Evolutionary conservation across 495 filamentous ascomycete species (phyloP), one percentile per base, ranked within the genome.

Genomic region (Penicillium robsamsonii): DNA sequence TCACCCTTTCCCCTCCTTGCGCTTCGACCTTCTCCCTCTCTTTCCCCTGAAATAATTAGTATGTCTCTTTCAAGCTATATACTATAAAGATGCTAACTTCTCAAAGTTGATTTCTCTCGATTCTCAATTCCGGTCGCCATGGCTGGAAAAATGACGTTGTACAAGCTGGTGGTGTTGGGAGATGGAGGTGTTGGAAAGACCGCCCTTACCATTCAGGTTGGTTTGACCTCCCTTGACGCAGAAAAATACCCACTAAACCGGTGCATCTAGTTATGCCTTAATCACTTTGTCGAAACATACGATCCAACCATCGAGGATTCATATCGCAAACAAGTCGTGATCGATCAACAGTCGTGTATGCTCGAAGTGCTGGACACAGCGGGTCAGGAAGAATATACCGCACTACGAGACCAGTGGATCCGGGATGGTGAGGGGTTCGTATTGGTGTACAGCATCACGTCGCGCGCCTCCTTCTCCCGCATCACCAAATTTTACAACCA

Each of bases 351-450:
- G 68, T 89, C 94, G 20, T 97, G 94, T 78, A 97, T 98, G 94
- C 83, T 97, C 64, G 94, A 98, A 75, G 93, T 97, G 37, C 82
- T 98, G 56, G 94, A 98, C 77, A 98, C 95, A 30, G 94, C 94
- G 31, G 94, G 94, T n/a, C 95, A 98, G 74, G 94, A 98, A 75
- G 94, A 98, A 75, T 98, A 98, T 72, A 97, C 92, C 51, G 94
- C 95, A 37, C 79, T 97, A 65, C 82, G 94, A 62, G 94, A 98
- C 70, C 94, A 97, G 76, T 97, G 94, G 94, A 97, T 97, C 65
- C 83, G 95, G 38, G 93, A 97, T 68, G 94, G 94, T 31, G 95
- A 98, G 70, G 94, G 95, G 1, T 97, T 98, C 69, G 88, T 98
- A 7, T 80, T 98, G 50, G 95, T 98, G 43, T 97, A 98, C 80